phyloP scores from a whole-genome alignment of 2,329 filamentous ascomycete species.

The Pseudocercospora macadamiae region DNA sequence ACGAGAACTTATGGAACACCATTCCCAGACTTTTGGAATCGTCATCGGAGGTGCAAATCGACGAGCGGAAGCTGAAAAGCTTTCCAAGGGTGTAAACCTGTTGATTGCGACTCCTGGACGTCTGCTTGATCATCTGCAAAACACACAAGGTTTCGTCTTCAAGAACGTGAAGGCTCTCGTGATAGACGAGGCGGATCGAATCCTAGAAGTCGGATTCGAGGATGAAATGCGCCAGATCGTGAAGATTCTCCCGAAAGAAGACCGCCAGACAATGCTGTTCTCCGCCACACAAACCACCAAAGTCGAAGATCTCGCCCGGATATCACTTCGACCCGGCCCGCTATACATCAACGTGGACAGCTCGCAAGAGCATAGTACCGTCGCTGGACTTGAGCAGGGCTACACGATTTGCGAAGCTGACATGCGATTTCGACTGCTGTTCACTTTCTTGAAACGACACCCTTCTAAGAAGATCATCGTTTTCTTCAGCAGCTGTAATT shows the following conservation, averaged over 20 bases:
- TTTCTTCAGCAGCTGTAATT: conserved; percentile 80
- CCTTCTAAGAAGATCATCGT: conserved; percentile 97
- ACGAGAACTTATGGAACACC: conserved; percentile 85
- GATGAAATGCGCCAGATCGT: conserved; percentile 97
- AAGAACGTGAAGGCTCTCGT: conserved; percentile 91
- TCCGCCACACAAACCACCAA: conserved; percentile 98
- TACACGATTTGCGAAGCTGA: conserved; percentile 94
- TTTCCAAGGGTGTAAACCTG: conserved; percentile 90
- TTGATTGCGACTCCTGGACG: conserved; percentile 92
- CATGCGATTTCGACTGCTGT: conserved; percentile 89
- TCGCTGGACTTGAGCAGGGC: conserved; percentile 91
- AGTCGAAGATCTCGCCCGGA: conserved; percentile 92
- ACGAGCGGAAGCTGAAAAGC: conserved; percentile 88
- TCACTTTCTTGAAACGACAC: conserved; percentile 91
- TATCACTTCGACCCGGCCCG: conserved; percentile 87
- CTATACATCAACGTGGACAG: conserved; percentile 97
- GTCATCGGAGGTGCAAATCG: conserved; percentile 94
- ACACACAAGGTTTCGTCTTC: conserved; percentile 85
- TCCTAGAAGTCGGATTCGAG: conserved; percentile 96
- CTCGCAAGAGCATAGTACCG: conserved; percentile 84
- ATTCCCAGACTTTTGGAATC: conserved; percentile 94
- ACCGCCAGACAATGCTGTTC: conserved; percentile 96
- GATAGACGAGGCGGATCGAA: conserved; percentile 96
- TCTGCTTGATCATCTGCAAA: conserved; percentile 90
- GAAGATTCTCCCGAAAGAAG: conserved; percentile 85